Conservation (phyloP, 2,329 filamentous ascomycete species). For the Zarea fungicola region DNA sequence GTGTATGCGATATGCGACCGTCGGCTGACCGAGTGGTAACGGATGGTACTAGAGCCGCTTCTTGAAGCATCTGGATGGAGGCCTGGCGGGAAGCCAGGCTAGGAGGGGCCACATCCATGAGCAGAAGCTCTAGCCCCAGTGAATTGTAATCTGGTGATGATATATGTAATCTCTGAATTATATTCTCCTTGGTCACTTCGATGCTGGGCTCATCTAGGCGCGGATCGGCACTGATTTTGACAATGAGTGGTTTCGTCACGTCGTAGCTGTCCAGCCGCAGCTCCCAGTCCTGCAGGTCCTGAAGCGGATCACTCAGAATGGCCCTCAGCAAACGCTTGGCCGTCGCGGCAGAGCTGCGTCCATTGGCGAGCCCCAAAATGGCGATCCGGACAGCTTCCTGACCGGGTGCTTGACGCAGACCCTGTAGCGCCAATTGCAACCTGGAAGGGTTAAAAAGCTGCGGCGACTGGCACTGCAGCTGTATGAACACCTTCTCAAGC, state of each 20-base stretch:
- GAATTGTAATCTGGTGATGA: conserved; percentile 58
- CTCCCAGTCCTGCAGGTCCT: conserved; percentile 61
- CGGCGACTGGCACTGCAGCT: conserved; percentile 56
- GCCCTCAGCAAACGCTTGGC: conserved; percentile 64
- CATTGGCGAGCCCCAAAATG: conserved; percentile 44
- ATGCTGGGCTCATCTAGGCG: conserved; percentile 25
- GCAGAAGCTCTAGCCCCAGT: conserved; percentile 59
- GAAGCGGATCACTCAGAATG: conserved; percentile 65
- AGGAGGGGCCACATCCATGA: conserved; percentile 46
- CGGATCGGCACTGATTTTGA: conserved; percentile 43
- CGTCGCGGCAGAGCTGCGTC: conserved; percentile 35
- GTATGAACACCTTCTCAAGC: conserved; percentile 53
- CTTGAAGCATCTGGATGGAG: conserved; percentile 43
- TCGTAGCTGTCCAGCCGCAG: conserved; percentile 49
- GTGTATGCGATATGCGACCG: conserved; percentile 60
- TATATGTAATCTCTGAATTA: conserved; percentile 55
- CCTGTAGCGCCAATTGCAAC: conserved; percentile 65
- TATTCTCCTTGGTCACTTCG: conserved; percentile 25
- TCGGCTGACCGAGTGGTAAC: conserved; percentile 65
- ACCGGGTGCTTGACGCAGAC: conserved; percentile 52
- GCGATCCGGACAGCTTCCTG: conserved; percentile 55
- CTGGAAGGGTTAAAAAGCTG: conserved; percentile 63
- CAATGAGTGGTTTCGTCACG: conserved; percentile 52
- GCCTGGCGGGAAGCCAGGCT: conserved; percentile 26
- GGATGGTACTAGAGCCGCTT: conserved; percentile 68